Percentiles rank a stretch among this genome's conserved stretches.
Evolutionary conservation across 1,284 basidiomycete species (phyloP).

Genomic region (Leccinum olivaceoglutinosum): DNA sequence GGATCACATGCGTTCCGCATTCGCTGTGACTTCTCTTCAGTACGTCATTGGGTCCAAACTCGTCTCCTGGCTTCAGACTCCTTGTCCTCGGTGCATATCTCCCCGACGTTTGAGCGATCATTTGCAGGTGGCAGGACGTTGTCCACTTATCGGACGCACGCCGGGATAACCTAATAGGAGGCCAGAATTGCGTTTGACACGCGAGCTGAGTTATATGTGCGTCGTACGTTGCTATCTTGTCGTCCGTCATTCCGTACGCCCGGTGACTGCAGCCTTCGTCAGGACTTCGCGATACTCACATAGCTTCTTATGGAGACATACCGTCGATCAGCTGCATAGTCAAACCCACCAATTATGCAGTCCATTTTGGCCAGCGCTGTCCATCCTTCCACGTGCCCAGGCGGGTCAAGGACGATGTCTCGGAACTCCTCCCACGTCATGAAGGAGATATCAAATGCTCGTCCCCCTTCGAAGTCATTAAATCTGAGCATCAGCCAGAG

Average conservation of each 20-base stretch:
- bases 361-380: not conserved
- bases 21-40: conserved; percentile 4
- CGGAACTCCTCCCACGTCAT: not conserved
- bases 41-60: not conserved
- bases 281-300: not conserved
- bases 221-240: not conserved
- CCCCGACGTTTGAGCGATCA: not conserved
- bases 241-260: not conserved
- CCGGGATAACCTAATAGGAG: not conserved
- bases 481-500: not conserved
- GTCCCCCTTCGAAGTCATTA: not conserved
- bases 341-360: not conserved
- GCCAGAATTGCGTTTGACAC: not conserved
- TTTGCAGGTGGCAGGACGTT: not conserved
- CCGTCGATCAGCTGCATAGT: not conserved
- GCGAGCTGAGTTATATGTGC: not conserved
- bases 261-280: not conserved
- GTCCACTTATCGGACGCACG: not conserved
- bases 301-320: not conserved
- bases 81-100: not conserved
- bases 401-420: not conserved
- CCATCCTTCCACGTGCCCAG: not conserved
- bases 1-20: not conserved
- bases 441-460: not conserved
- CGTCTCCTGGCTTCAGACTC: not conserved